Conservation (phyloP, 805 yeast species). For the Hanseniaspora clermontiae region DNA sequence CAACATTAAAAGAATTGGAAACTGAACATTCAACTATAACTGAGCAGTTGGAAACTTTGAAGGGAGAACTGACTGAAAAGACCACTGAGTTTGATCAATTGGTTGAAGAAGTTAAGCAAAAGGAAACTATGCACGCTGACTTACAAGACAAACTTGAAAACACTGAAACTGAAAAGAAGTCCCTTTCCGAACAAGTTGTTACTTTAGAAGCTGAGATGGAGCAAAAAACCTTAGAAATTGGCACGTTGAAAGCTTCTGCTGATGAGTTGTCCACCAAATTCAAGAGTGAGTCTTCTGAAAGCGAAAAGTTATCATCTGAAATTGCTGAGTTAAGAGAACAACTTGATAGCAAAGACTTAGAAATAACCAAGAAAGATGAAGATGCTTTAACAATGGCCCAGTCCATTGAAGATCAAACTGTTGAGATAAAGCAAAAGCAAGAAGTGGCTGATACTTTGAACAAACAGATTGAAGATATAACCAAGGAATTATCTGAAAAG, state of each 20-base stretch:
- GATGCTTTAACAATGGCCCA: not conserved
- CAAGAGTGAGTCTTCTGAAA: not conserved
- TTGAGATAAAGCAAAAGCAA: conserved; percentile 12
- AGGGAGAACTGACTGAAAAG: conserved; percentile 13
- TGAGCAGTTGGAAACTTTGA: not conserved
- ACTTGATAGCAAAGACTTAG: no score
- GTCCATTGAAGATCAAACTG: conserved; percentile 15
- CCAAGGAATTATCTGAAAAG: not conserved
- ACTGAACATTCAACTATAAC: not conserved
- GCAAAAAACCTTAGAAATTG: not conserved
- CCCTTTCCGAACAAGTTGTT: not conserved
- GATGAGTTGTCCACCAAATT: not conserved
- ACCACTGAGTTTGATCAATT: conserved; percentile 15
- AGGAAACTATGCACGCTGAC: not conserved
- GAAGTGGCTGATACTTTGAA: not conserved
- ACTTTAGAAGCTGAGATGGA: not conserved
- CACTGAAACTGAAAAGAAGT: not conserved
- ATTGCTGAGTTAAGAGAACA: no score
- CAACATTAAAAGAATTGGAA: not conserved
- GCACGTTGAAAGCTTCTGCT: not conserved
- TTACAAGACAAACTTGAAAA: not conserved
- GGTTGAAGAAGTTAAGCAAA: not conserved
- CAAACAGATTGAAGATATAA: not conserved
- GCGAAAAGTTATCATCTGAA: no score
- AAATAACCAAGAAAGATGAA: no score